Percentiles rank a stretch among this genome's conserved stretches.
Conservation (phyloP, 2,329 filamentous ascomycete genomes). For the Cordyceps sp. region DNA sequence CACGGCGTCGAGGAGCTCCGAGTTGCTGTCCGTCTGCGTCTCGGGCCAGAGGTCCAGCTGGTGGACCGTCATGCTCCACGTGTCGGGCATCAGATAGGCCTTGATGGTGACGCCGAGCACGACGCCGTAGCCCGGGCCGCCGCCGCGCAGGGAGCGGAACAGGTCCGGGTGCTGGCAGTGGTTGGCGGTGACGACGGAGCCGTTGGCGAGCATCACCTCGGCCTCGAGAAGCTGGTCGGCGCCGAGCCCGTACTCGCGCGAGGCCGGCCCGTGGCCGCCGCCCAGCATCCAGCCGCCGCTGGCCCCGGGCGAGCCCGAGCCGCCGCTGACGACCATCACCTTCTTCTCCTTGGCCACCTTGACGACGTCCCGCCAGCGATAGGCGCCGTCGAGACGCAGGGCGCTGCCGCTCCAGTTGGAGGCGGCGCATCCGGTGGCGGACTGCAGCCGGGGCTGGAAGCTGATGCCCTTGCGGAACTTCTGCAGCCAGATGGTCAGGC, state of each 20-base stretch:
- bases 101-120: slow-evolving; percentile 19
- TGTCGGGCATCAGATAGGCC: slow-evolving; percentile 11
- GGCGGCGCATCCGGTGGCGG: slow-evolving; percentile 7
- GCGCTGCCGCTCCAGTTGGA: slow-evolving; percentile 15
- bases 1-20: slow-evolving; percentile 10
- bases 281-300: slow-evolving; percentile 21
- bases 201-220: slow-evolving; percentile 21
- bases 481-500: slow-evolving; percentile 15
- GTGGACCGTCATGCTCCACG: slow-evolving; percentile 5
- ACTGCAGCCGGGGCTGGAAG: slow-evolving; percentile 9
- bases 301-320: slow-evolving; percentile 9
- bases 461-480: slow-evolving; percentile 14
- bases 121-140: slow-evolving; percentile 15
- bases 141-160: slow-evolving; percentile 20
- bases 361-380: slow-evolving; percentile 17
- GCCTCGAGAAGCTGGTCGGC: slow-evolving; percentile 26
- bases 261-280: slow-evolving; percentile 22
- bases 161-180: slow-evolving; percentile 16
- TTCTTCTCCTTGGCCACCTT: slow-evolving; percentile 11
- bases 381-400: slow-evolving; percentile 17
- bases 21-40: slow-evolving; percentile 8
- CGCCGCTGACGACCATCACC: slow-evolving; percentile 18
- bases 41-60: slow-evolving; percentile 8
- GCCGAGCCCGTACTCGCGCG: slow-evolving; percentile 21
- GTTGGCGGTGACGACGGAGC: slow-evolving; percentile 15